Evolutionary conservation across 2,329 filamentous ascomycete genomes (phyloP), one percentile per base, ranked within the genome.

Genomic region (Colletotrichum viniferum): DNA sequence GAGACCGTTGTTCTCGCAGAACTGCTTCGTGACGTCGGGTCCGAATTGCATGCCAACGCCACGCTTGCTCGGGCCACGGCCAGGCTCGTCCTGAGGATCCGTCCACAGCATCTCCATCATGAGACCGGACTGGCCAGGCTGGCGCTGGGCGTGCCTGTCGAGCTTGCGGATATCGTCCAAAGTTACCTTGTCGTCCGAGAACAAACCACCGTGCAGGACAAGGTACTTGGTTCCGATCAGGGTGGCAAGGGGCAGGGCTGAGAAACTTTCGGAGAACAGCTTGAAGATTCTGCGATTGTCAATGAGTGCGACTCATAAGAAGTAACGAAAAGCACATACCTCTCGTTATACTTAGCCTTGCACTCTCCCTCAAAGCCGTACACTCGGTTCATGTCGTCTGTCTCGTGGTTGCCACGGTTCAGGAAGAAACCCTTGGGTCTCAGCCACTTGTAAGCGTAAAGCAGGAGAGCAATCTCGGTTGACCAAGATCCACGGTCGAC

Each of bases 101-200:
- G 97, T 98, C 97, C 97, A 99, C 62, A 99, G 91, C 97, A 99
- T 99, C 86, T 99, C 97, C 97, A 99, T 99, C 97, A 99, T 99
- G 80, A 99, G 87, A 16, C 97, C 97, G 64, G 94, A 88, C 84
- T 99, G 97, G 36, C 97, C 97, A 4, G 97, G 96, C 81, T 98
- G 96, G 77, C 95, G 91, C 86, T 98, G 97, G 83, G 91, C 92
- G 86, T 98, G 96, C 78, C 96, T 90, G 85, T 98, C 93, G 73
- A 98, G 88, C 86, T 98, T 97, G 79, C 97, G 92, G 79, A 99
- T 97, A 82, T 99, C 96, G 79, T 98, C 95, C 68, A 99, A 87
- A 1, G 95, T 96, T 77, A 96, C 90, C 79, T 95, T 97, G 85
- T 99, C 97, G 82, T 98, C 94, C 2, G 96, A 98, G 90, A 98